Percentiles rank a stretch among this genome's conserved stretches.
Conservation (phyloP, 2,329 filamentous ascomycete genomes). For the Colletotrichum sp. region DNA sequence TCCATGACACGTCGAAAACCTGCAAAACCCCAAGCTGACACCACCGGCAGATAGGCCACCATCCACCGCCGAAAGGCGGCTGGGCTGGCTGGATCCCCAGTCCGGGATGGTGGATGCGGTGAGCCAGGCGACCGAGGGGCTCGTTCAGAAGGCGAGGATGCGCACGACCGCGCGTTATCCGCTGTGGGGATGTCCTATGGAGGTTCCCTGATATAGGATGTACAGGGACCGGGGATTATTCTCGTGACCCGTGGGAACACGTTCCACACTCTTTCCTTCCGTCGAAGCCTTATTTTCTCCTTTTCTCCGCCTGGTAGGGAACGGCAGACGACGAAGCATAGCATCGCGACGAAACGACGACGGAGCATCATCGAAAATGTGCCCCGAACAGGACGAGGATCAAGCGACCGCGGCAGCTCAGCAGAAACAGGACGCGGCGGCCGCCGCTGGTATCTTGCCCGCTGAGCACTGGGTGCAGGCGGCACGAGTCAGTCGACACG, state of each 20-base stretch:
- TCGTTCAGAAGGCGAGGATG: background rate
- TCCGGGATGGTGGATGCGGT: slow-evolving; percentile 5
- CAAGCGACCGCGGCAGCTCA: background rate
- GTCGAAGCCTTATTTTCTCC: background rate
- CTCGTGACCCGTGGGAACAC: background rate
- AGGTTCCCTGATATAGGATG: background rate
- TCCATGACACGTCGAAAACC: background rate
- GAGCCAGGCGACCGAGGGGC: background rate
- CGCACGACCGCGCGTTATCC: background rate
- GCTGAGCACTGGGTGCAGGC: slow-evolving; percentile 17
- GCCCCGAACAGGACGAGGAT: background rate
- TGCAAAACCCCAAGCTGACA: background rate
- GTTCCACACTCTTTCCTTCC: background rate
- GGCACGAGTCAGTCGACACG: slow-evolving; percentile 9
- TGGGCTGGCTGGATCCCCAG: background rate
- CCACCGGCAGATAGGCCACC: background rate
- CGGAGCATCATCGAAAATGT: background rate
- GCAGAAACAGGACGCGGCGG: background rate
- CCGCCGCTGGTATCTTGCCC: slow-evolving; percentile 2
- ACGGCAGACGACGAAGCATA: background rate
- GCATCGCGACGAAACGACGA: background rate
- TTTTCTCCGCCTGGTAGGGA: background rate
- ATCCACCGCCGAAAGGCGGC: background rate
- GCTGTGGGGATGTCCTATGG: background rate
- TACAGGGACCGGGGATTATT: slow-evolving; percentile 4